A percentile compares a stretch with the other conserved stretches of the same genome.
Conservation (phyloP, 257 asterid genomes). For the Solanum rostratum region DNA sequence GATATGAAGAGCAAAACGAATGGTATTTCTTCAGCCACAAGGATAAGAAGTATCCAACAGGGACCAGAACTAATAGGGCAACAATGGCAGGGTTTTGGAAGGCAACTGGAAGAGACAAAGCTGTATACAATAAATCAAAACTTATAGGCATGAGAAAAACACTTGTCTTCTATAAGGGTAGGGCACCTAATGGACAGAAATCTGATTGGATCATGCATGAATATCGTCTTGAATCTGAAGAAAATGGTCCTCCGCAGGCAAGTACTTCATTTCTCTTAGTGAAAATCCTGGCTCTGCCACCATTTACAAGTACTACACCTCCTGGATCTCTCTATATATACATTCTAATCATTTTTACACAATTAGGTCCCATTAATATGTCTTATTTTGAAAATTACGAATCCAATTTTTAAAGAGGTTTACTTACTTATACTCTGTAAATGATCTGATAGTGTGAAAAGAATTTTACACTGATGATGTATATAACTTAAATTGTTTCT, state of each 20-base stretch:
- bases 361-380: too few species aligned
- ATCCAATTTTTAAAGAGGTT: not conserved
- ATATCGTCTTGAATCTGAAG: slow-evolving; percentile 51
- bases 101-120: slow-evolving; percentile 68
- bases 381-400: not conserved
- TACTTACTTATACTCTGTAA: too few species aligned
- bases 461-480: not conserved
- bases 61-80: slow-evolving; percentile 63
- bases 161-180: slow-evolving; percentile 61
- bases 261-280: not conserved
- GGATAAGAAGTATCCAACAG: slow-evolving; percentile 62
- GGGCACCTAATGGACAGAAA: slow-evolving; percentile 70
- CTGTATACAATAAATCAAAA: slow-evolving; percentile 32
- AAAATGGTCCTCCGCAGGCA: slow-evolving; percentile 59
- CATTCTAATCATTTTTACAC: not conserved
- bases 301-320: not conserved
- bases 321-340: not conserved
- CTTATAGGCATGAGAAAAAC: slow-evolving; percentile 74
- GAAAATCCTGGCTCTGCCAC: too few species aligned
- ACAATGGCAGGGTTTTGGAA: slow-evolving; percentile 74
- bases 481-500: not conserved
- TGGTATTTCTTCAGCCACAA: slow-evolving; percentile 71
- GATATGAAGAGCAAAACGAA: slow-evolving; percentile 58
- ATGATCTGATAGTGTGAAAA: not conserved
- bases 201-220: slow-evolving; percentile 74